phyloP scores from a whole-genome alignment of 1,284 basidiomycete genomes.

The Xerocomus cyaneibrunnescens region DNA sequence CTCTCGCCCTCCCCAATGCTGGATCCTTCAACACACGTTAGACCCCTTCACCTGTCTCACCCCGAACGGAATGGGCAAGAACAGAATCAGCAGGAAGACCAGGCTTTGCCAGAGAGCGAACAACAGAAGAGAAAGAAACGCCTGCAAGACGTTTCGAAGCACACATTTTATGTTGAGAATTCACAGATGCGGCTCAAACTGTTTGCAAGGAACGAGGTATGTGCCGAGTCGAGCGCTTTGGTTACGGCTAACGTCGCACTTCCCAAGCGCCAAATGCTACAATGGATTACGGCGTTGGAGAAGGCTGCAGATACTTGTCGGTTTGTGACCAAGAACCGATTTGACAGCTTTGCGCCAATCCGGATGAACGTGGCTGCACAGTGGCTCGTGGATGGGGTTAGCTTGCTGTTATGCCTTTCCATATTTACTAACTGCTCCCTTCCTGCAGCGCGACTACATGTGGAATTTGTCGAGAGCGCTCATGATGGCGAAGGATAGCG shows the following conservation, averaged over 20 bases:
- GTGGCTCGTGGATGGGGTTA: conserved; percentile 97
- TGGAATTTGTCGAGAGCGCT: conserved; percentile 98
- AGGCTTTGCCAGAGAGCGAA: conserved; percentile 28
- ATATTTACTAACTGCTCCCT: background rate
- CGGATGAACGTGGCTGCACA: conserved; percentile 92
- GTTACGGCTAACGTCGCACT: conserved; percentile 2
- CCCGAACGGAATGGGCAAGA: conserved; percentile 25
- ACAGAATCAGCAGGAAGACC: conserved; percentile 23
- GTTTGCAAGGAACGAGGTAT: conserved; percentile 84
- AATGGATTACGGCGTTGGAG: conserved; percentile 94
- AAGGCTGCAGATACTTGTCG: conserved; percentile 76
- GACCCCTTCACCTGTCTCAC: conserved; percentile 45
- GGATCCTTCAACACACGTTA: conserved; percentile 72
- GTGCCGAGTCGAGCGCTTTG: background rate
- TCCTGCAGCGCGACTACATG: conserved; percentile 83
- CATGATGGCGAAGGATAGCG: conserved; percentile 83
- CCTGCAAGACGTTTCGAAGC: conserved; percentile 70
- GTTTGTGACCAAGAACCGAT: conserved; percentile 83
- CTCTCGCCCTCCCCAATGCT: conserved; percentile 54
- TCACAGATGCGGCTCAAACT: conserved; percentile 89
- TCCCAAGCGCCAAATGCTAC: conserved; percentile 87
- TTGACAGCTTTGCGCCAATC: conserved; percentile 94
- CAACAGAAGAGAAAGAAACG: conserved; percentile 45
- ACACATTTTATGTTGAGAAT: conserved; percentile 94
- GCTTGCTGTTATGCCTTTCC: conserved; percentile 27